These are phyloP conservation scores for Neurospora africana DNA, from an alignment of 495 filamentous ascomycete genomes.

Conservation along the genomic window DNA sequence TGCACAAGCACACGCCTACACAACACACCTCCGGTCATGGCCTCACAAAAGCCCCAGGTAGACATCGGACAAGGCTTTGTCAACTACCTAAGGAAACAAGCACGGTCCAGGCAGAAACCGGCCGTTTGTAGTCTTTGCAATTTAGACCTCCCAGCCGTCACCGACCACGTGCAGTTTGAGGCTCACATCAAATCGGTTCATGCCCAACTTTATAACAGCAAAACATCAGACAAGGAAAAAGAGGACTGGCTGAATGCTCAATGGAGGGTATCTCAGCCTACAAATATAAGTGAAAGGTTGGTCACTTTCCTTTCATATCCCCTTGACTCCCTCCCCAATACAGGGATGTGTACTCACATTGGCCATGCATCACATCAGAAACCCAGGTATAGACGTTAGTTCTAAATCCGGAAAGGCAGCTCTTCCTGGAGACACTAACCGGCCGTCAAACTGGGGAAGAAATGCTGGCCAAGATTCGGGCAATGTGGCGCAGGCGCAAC, in stretches of 20 bases:
- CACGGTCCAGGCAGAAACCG: background rate
- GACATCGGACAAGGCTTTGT: background rate
- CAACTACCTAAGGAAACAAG: background rate
- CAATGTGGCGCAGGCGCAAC: background rate
- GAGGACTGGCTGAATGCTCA: background rate
- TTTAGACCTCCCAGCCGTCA: background rate
- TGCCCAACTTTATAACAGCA: background rate
- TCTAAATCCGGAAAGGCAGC: background rate
- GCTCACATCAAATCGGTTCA: background rate
- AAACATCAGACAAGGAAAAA: conserved; percentile 3
- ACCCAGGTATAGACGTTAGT: background rate
- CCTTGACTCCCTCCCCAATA: background rate
- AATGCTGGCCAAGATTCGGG: background rate
- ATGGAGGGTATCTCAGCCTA: conserved; percentile 1
- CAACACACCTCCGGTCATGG: background rate
- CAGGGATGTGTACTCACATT: background rate
- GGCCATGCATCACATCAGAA: background rate
- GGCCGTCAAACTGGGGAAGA: background rate
- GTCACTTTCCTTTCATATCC: background rate
- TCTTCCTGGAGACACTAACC: background rate
- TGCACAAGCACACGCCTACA: background rate
- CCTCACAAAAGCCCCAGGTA: background rate
- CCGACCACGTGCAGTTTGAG: background rate
- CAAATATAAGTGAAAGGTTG: conserved; percentile 2
- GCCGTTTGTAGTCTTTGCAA: background rate